These are phyloP conservation scores for Chrysoporthe austroafricana DNA, from an alignment of 2,329 filamentous ascomycete genomes.

Conservation along the genomic window DNA sequence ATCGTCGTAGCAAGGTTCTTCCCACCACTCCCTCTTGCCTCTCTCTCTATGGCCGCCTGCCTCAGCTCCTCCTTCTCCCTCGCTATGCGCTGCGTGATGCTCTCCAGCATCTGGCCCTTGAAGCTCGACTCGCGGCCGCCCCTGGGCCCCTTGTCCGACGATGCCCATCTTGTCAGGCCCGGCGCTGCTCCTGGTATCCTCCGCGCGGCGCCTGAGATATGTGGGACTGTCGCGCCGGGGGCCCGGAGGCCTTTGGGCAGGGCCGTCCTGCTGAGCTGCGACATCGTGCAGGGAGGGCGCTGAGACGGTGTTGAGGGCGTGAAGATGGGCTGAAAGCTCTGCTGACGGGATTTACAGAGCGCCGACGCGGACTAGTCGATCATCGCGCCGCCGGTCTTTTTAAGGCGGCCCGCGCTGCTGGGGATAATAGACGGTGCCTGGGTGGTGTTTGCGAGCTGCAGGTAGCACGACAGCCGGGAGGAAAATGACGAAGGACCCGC, in stretches of 20 bases:
- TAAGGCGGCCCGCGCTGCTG: background rate
- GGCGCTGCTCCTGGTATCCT: constrained; percentile 11
- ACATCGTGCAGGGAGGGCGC: constrained; percentile 20
- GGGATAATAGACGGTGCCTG: background rate
- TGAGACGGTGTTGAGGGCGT: background rate
- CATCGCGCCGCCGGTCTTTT: constrained; percentile 1
- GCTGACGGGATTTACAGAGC: background rate
- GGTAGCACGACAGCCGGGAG: constrained; percentile 26
- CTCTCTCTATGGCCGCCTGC: constrained; percentile 45
- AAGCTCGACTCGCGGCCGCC: constrained; percentile 41
- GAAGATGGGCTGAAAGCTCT: background rate
- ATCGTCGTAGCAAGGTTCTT: constrained; percentile 53
- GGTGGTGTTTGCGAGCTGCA: constrained; percentile 15
- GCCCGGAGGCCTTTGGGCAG: constrained; percentile 19
- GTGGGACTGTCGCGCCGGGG: background rate
- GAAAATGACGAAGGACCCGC: constrained; percentile 27
- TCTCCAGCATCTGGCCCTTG: constrained; percentile 59
- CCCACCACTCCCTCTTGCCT: constrained; percentile 40
- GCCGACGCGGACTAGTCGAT: background rate
- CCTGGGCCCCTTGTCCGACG: constrained; percentile 17
- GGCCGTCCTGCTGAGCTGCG: constrained; percentile 27
- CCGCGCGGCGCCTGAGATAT: constrained; percentile 8
- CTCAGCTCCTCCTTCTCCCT: constrained; percentile 53
- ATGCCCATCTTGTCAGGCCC: constrained; percentile 21
- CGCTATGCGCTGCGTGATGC: constrained; percentile 52